Evolutionary conservation across 148 eudicot species (phyloP), one percentile per base, ranked within the genome.

Genomic region (Vaccinium vitisidaea): DNA sequence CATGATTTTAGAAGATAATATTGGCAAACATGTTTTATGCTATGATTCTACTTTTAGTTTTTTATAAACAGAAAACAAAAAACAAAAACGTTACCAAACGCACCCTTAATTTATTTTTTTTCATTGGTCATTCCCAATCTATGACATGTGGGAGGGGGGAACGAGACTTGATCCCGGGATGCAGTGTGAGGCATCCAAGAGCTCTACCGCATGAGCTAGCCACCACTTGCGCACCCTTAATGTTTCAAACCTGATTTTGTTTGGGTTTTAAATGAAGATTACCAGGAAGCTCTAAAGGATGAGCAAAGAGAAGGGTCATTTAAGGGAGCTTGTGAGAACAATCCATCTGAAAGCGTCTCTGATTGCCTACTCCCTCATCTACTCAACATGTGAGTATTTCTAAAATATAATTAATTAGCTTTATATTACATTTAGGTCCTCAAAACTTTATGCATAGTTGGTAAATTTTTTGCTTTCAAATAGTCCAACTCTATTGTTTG

Each of bases 291-390:
- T 6, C 12, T 46, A 46, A 85, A 87, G 88, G 89, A 86, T 50
- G 80, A 81, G 79, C 82, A 87, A 16, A 86, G 85, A 25, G 95
- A 90, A 81, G 65, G 67, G 39, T 1, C 15, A 65, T 39, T 77
- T 78, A 87, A 93, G 82, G 89, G 83, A 53, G 82, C 81, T 58
- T 63, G 76, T 80, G 92, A 90, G 15, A 2, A 36, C 69, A 59
- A 84, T 43, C n/a, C 80, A 76, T 53, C 91, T 14, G 82, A 82
- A 32, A 58, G 82, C 39, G 79, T 87, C 30, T 32, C 90, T 16
- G 93, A 92, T 86, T 65, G 85, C 36, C 84, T 93, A 21, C 75
- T 92, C 49, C 93, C 96, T 23, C 93, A 90, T 63, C 80, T 93
- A 80, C 90, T 93, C 75, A 92, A 91, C 77, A 70, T 93, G 96